These are phyloP conservation scores for Schizosaccharomyces versatilis DNA, from an alignment of 1,139 yeast species.

Conservation along the genomic window DNA sequence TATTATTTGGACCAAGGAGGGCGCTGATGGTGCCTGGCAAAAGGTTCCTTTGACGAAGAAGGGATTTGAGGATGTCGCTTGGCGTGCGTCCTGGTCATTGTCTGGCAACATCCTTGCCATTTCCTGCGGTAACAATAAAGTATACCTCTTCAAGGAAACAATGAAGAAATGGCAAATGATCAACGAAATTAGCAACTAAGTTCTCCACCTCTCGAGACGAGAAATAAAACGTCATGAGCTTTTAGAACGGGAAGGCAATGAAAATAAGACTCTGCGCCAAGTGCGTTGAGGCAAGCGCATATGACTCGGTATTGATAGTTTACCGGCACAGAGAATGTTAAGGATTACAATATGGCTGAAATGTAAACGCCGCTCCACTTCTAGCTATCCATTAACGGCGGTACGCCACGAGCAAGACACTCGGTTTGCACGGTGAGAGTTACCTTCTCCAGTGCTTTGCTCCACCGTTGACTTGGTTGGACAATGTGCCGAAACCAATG, in stretches of 20 bases:
- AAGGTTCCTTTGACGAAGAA: constrained; percentile 46
- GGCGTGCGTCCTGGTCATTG: constrained; percentile 96
- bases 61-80: constrained; percentile 84
- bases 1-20: constrained; percentile 73
- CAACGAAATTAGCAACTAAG: constrained; percentile 37
- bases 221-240: too few species aligned
- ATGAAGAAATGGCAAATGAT: constrained; percentile 93
- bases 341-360: too few species aligned
- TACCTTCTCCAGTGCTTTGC: background rate
- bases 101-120: constrained; percentile 90
- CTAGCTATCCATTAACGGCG: background rate
- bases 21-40: constrained; percentile 46
- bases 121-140: constrained; percentile 88
- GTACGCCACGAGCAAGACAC: background rate
- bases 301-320: too few species aligned
- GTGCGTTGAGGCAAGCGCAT: too few species aligned
- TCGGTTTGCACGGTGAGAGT: background rate
- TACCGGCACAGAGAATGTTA: too few species aligned
- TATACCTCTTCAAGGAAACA: constrained; percentile 90
- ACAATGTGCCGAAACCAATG: background rate
- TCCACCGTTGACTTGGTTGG: background rate
- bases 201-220: too few species aligned
- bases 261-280: too few species aligned
- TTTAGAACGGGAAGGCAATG: too few species aligned
- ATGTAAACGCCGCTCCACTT: too few species aligned